These are phyloP conservation scores for Chrysanthemum lavandulifolium DNA, from an alignment of 129 eudicot genomes.

Conservation along the genomic window DNA sequence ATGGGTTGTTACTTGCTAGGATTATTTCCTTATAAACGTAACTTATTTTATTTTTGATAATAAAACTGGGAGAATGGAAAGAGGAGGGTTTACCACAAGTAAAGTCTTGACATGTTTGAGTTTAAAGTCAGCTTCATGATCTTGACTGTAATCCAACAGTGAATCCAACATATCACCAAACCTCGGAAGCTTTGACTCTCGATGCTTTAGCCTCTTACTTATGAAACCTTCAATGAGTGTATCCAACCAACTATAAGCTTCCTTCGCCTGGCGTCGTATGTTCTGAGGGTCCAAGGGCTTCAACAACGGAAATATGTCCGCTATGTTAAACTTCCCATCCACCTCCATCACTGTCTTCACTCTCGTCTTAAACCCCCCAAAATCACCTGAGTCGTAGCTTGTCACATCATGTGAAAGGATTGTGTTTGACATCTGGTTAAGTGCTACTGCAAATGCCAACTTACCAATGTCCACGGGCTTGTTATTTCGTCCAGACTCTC, in stretches of 20 bases:
- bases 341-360: not conserved
- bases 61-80: too few species aligned
- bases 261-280: not conserved
- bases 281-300: slow-evolving; percentile 9
- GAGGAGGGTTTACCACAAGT: not conserved
- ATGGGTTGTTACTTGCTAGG: too few species aligned
- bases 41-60: too few species aligned
- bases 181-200: not conserved
- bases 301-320: not conserved
- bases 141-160: not conserved
- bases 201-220: not conserved
- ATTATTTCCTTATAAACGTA: too few species aligned
- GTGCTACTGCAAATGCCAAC: not conserved
- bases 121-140: not conserved
- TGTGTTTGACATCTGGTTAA: not conserved
- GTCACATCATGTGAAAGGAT: not conserved
- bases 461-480: not conserved
- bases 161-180: not conserved
- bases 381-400: not conserved
- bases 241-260: not conserved
- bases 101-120: not conserved
- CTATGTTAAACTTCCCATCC: not conserved
- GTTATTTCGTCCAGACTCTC: not conserved
- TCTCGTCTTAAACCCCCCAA: not conserved
- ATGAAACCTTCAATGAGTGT: not conserved